phyloP scores from a whole-genome alignment of 2,329 filamentous ascomycete genomes.

The Neonectria coccinea region DNA sequence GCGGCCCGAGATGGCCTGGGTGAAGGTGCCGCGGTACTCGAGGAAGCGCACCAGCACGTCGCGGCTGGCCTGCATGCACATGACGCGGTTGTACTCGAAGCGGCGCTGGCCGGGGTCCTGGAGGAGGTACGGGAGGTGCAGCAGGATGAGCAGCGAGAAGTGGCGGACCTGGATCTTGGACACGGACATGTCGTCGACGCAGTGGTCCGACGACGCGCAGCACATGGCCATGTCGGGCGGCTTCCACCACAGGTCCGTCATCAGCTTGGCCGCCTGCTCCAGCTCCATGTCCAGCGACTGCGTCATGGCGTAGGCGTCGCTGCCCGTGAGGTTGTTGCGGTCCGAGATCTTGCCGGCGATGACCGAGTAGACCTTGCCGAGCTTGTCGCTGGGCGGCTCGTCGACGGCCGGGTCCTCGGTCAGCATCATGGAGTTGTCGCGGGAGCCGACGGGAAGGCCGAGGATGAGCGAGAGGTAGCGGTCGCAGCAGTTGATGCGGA shows the following conservation, averaged over 20 bases:
- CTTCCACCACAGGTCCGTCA: slow-evolving; percentile 63
- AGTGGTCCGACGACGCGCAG: slow-evolving; percentile 36
- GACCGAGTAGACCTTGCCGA: slow-evolving; percentile 59
- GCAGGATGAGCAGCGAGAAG: slow-evolving; percentile 61
- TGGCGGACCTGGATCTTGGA: slow-evolving; percentile 63
- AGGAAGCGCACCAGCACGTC: slow-evolving; percentile 63
- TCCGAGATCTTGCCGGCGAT: slow-evolving; percentile 60
- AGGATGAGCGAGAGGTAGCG: slow-evolving; percentile 64
- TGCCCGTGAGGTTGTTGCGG: slow-evolving; percentile 54
- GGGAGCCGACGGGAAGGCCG: slow-evolving; percentile 59
- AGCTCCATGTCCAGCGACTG: slow-evolving; percentile 62
- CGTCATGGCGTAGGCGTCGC: slow-evolving; percentile 55
- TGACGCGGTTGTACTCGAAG: slow-evolving; percentile 58
- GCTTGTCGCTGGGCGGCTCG: slow-evolving; percentile 54
- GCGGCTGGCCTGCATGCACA: slow-evolving; percentile 62
- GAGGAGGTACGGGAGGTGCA: slow-evolving; percentile 68
- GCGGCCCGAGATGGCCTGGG: slow-evolving; percentile 47
- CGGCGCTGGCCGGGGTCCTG: slow-evolving; percentile 56
- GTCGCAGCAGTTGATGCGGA: slow-evolving; percentile 61
- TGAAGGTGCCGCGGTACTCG: slow-evolving; percentile 53
- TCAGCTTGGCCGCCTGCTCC: slow-evolving; percentile 54
- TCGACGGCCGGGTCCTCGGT: slow-evolving; percentile 42
- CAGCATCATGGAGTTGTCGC: slow-evolving; percentile 54
- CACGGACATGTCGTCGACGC: slow-evolving; percentile 42
- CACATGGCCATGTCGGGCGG: slow-evolving; percentile 45